Percentiles rank a stretch among this genome's conserved stretches.
These are phyloP conservation scores for Penicillium paneum DNA, from an alignment of 2,329 filamentous ascomycete genomes.

Conservation along the genomic window DNA sequence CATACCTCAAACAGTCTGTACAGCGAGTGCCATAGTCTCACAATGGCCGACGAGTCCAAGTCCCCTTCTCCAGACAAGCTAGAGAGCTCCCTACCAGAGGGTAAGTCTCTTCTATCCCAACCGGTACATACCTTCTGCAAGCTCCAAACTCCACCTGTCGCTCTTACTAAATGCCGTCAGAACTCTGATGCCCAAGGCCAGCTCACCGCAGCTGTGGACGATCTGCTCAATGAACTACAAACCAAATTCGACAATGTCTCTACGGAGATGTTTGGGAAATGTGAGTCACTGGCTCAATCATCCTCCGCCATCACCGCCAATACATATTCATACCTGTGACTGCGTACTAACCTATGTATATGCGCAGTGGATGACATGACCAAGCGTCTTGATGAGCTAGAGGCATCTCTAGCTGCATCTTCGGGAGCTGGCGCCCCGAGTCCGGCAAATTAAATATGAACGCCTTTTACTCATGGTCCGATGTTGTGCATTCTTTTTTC, in stretches of 20 bases:
- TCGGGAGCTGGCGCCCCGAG: constrained; percentile 33
- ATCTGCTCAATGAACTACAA: constrained; percentile 77
- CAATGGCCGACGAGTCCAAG: constrained; percentile 24
- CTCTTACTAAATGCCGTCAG: constrained; percentile 9
- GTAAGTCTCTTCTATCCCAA: constrained; percentile 24
- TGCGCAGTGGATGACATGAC: constrained; percentile 88
- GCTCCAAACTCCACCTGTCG: neutral
- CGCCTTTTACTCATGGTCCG: neutral
- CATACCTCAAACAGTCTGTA: neutral
- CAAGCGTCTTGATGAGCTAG: constrained; percentile 76
- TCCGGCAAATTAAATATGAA: constrained; percentile 14
- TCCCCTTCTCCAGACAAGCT: constrained; percentile 19
- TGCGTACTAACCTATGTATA: neutral
- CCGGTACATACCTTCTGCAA: constrained; percentile 15
- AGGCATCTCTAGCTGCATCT: constrained; percentile 64
- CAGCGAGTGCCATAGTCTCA: constrained; percentile 2
- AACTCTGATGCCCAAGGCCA: constrained; percentile 47
- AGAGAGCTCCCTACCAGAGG: constrained; percentile 9
- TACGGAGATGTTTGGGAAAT: constrained; percentile 82
- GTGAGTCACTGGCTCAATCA: constrained; percentile 50
- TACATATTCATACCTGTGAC: neutral
- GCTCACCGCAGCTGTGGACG: constrained; percentile 74
- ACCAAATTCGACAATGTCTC: constrained; percentile 83
- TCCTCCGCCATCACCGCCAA: no score
- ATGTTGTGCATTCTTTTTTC: neutral